Conservation (phyloP, 768 basidiomycete species). For the Cystofilobasidium macerans region DNA sequence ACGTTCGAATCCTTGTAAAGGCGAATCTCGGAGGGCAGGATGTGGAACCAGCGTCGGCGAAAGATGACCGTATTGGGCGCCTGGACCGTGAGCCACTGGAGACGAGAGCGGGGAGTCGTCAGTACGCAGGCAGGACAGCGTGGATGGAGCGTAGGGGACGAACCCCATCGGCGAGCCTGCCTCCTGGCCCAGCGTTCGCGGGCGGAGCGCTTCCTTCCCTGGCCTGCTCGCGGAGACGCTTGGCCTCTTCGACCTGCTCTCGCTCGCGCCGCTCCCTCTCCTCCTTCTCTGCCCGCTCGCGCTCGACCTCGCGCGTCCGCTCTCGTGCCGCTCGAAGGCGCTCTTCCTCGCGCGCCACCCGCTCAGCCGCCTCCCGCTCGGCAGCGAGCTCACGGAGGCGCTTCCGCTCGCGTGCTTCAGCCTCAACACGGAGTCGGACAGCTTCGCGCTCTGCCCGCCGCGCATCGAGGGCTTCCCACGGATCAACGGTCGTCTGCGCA, state of each 20-base stretch:
- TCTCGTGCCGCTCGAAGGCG: not conserved
- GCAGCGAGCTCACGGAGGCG: not conserved
- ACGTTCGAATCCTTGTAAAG: slow-evolving; percentile 15
- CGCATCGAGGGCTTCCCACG: not conserved
- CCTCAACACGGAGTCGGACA: not conserved
- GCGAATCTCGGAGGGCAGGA: not conserved
- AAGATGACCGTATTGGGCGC: slow-evolving; percentile 18
- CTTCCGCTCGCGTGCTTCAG: not conserved
- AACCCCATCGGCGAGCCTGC: slow-evolving; percentile 19
- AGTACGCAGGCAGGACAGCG: too few relatives aligned
- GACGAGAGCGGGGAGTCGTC: not conserved
- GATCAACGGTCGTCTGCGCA: not conserved
- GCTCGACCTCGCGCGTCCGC: not conserved
- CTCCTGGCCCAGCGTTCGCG: not conserved
- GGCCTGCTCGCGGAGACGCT: slow-evolving; percentile 4
- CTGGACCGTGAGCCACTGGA: slow-evolving; percentile 22
- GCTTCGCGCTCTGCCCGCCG: not conserved
- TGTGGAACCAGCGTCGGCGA: slow-evolving; percentile 22
- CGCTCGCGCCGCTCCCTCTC: not conserved
- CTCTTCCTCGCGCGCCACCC: not conserved
- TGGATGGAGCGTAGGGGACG: not conserved
- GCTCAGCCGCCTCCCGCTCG: not conserved
- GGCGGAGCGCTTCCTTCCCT: slow-evolving; percentile 3
- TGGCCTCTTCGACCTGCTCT: not conserved
- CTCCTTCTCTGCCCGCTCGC: not conserved